Evolutionary conservation across 306 rosid species (phyloP), one percentile per base, ranked within the genome.

Genomic region (Rosa multiflora): DNA sequence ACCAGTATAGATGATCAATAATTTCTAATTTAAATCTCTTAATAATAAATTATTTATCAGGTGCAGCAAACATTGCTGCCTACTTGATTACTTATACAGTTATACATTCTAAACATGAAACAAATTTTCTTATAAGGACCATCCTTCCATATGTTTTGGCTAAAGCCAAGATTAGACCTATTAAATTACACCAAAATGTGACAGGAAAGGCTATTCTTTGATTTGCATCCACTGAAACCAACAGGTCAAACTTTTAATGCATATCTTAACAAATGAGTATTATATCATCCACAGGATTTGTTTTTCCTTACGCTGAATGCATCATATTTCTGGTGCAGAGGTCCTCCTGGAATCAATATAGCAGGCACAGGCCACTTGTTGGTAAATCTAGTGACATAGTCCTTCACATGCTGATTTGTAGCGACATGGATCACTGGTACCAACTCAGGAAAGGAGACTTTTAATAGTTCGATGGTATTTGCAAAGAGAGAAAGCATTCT

Each of bases 401-500:
- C 80, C 79, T 92, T 85, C 39, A 95, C 97, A 55, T 87, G 83
- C 84, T 47, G 86, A 85, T 95, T 95, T 9, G 97, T 84, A 13
- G 99, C 97, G 42, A 95, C 82, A 72, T 91, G 96, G 82, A 95
- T 84, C 88, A 87, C 76, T 35, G 94, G 58, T 72, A 87, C 85
- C 87, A 91, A 75, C 75, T 83, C 77, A 6, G 94, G 97, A 77
- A 82, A 72, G 5, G 78, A 73, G 17, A 79, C 89, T 82, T 85
- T 85, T 63, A 95, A 79, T 26, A 89, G 79, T 79, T 76, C 88
- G 87, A 92, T 35, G 5, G 98, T 75, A 47, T 85, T 84, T 77
- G 87, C 73, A 18, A 83, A 95, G 84, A 95, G 85, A 49, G 96
- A 85, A 77, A 90, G 88, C 98, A 95, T 92, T 86, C 90, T 89